Percentiles rank a stretch among this genome's conserved stretches.
phyloP scores from a whole-genome alignment of 495 filamentous ascomycete genomes.

The Terfezia boudieri region DNA sequence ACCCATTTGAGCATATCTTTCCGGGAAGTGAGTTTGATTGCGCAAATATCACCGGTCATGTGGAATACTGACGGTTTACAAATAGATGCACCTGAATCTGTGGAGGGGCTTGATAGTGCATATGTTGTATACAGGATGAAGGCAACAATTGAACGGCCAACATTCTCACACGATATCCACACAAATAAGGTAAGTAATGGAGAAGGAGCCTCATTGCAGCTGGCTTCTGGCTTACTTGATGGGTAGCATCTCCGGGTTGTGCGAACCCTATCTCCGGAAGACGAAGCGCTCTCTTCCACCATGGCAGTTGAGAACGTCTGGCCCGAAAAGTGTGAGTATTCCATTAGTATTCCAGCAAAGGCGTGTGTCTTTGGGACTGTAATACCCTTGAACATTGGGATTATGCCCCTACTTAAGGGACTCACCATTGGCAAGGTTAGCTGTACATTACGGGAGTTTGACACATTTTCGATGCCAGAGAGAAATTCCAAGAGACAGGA shows the following conservation, averaged over 20 bases:
- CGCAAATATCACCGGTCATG: not conserved
- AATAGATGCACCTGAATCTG: conserved; percentile 40
- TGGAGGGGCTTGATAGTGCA: conserved; percentile 63
- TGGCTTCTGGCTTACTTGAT: not conserved
- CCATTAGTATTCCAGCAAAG: conserved; percentile 68
- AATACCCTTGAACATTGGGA: conserved; percentile 54
- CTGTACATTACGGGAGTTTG: conserved; percentile 52
- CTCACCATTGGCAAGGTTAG: conserved; percentile 55
- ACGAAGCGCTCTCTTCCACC: conserved; percentile 61
- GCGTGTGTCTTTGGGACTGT: conserved; percentile 75
- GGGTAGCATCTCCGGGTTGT: conserved; percentile 55
- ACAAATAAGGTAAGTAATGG: conserved; percentile 30
- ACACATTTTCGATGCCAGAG: conserved; percentile 40
- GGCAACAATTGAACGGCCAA: conserved; percentile 59
- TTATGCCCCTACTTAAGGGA: conserved; percentile 71
- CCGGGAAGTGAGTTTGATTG: conserved; percentile 34
- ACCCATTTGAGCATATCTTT: conserved; percentile 60
- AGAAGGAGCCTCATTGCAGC: not conserved
- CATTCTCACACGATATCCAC: conserved; percentile 57
- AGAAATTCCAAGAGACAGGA: conserved; percentile 33
- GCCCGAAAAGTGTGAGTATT: conserved; percentile 87
- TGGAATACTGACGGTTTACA: not conserved
- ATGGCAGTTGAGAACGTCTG: conserved; percentile 92
- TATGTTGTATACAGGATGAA: conserved; percentile 75
- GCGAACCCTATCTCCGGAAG: conserved; percentile 57